Evolutionary conservation across 2,329 filamentous ascomycete genomes (phyloP).

Genomic region (Fusarium nisikadoi): DNA sequence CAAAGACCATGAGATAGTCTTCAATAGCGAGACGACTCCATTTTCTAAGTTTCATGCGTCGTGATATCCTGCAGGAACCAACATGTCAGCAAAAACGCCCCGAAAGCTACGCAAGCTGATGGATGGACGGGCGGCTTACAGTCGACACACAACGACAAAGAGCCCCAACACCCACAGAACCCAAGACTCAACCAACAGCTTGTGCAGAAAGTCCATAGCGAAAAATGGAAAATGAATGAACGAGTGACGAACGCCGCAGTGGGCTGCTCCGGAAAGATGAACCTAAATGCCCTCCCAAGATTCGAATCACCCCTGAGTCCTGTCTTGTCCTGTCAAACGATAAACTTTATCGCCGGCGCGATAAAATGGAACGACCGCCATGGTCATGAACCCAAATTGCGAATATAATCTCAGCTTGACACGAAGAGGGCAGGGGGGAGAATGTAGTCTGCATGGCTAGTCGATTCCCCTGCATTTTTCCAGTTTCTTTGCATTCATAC

Average conservation of each 20-base stretch:
- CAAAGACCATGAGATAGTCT: conserved; percentile 67
- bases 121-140: conserved; percentile 27
- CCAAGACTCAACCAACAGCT: conserved; percentile 47
- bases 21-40: conserved; percentile 62
- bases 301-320: not conserved
- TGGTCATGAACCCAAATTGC: not conserved
- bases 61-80: conserved; percentile 36
- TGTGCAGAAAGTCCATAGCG: conserved; percentile 43
- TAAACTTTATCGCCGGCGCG: not conserved
- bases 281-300: not conserved
- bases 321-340: not conserved
- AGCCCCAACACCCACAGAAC: conserved; percentile 44
- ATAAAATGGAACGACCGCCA: not conserved
- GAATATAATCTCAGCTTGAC: not conserved
- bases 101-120: not conserved
- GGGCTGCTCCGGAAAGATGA: not conserved
- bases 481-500: not conserved
- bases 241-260: not conserved
- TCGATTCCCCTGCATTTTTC: not conserved
- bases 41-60: conserved; percentile 55
- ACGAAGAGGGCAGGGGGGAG: not conserved
- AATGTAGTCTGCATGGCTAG: not conserved
- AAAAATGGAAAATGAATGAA: not conserved
- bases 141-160: conserved; percentile 39
- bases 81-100: not conserved